Evolutionary conservation across 2,329 filamentous ascomycete species (phyloP).

Genomic region (Leptographium lundbergii): DNA sequence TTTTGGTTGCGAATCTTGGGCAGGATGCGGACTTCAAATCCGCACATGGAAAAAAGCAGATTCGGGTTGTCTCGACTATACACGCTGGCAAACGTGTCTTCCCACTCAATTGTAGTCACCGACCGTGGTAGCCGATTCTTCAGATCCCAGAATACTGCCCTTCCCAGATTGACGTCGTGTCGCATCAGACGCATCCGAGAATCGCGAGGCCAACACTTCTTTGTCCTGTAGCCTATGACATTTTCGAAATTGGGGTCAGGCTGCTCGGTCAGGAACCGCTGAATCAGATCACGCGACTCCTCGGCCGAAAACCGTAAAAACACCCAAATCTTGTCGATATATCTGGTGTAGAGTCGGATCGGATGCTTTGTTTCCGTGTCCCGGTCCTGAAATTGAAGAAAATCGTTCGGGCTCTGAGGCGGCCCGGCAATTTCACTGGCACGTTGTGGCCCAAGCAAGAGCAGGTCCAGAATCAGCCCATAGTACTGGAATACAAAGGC

Average conservation of each 20-base stretch:
- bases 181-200: constrained; percentile 97
- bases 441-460: constrained; percentile 83
- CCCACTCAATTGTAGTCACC: constrained; percentile 96
- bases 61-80: constrained; percentile 98
- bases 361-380: constrained; percentile 88
- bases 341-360: constrained; percentile 92
- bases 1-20: constrained; percentile 92
- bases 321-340: constrained; percentile 98
- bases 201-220: constrained; percentile 98
- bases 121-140: constrained; percentile 93
- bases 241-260: constrained; percentile 99
- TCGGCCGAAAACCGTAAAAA: constrained; percentile 90
- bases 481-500: constrained; percentile 99
- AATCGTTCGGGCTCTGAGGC: constrained; percentile 89
- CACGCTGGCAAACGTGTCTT: constrained; percentile 95
- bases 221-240: constrained; percentile 97
- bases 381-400: constrained; percentile 89
- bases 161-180: constrained; percentile 93
- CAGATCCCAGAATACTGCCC: constrained; percentile 96
- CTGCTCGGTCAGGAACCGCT: constrained; percentile 94
- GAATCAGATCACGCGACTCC: constrained; percentile 89
- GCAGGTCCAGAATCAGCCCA: constrained; percentile 82
- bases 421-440: constrained; percentile 97
- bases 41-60: constrained; percentile 91
- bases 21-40: constrained; percentile 91